Base-by-base conservation (phyloP, 345 rosid species). In the Geranium brycei region DNA sequence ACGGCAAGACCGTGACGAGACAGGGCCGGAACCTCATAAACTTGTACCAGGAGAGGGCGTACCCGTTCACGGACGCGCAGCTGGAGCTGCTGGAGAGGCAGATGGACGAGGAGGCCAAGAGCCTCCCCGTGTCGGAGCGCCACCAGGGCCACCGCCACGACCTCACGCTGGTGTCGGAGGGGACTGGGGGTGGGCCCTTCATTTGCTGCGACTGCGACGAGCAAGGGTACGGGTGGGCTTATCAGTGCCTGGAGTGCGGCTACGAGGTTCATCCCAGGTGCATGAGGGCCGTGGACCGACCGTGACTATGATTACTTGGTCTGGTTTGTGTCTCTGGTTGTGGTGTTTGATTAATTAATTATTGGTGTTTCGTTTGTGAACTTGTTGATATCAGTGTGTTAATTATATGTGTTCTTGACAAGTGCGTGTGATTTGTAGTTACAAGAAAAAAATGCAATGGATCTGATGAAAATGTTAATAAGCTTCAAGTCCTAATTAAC, bases 251-350 rank as follows among this genome's bases (percentile, higher is more conserved):
- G 18, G 84, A 79, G 58, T 85, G 90, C 60, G 90, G 90, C 8
- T 85, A 82, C n/a, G 87, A 85, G 78, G 81, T 85, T 64, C 90
- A 85, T 61, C 75, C 87, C 23, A 82, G 67, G 77, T 85, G 87
- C 57, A 75, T 85, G 0, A 69, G 75, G 62, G 65, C 78, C 7
- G 75, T 62, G 57, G 64, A 38, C 47, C 64, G 57, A n/a, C 10
- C 62, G 7, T 41, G 10, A 7, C 17, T 31, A 0, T n/a, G n/a
- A n/a, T n/a, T 35, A 4, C 41, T 35, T 35, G 7, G 7, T 4
- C 41, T 35, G 10, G 10, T 35, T 2, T 23, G 28, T 35, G 10
- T 35, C 5, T 3, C 0, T 35, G 41, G 38, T 32, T 35, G 2
- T 35, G 41, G 2, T 35, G 10, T 7, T 23, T 23, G 1, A 23